Evolutionary conservation across 352 stramenopile species (phyloP), one percentile per base, ranked within the genome.

Genomic region (Globisporangium camurandrum): DNA sequence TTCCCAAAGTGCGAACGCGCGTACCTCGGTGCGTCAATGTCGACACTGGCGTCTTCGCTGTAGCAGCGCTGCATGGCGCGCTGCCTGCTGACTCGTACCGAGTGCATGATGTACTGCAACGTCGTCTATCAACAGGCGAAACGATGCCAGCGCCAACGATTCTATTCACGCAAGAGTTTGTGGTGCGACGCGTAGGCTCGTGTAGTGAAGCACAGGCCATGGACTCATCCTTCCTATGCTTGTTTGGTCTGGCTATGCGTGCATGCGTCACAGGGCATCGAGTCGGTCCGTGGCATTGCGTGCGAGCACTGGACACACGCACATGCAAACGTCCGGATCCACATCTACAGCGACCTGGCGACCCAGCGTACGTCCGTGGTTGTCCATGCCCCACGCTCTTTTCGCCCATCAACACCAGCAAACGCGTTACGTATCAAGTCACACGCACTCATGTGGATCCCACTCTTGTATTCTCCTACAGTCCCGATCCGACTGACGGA

Each of bases 1-100:
- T 86, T 80, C 55, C 56, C 58, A 41, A 86, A 78, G 51, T 88
- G 77, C 51, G 74, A 88, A 61, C 71, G 77, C 37, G 77, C 74
- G 12, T 86, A 86, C 38, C 56, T 88, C 28, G 77, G 71, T 38
- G 64, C 20, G 26, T 49, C 44, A 10, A n/a, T n/a, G n/a, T n/a
- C n/a, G n/a, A n/a, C n/a, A n/a, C n/a, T n/a, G n/a, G n/a, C n/a
- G n/a, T 9, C 16, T 36, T 7, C 26, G 27, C 4, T 55, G 14
- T 31, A 10, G 0, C 19, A 39, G 11, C 33, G 9, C 33, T 19
- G 12, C 12, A 3, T 39, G 33, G 17, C 33, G 12, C 19, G n/a
- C 30, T 14, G 30, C 33, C 19, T 4, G 8, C 33, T 39, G 33
- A 39, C 19, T 3, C n/a, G n/a, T 39, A 19, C 19, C 33, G 12